Evolutionary conservation across 2,329 filamentous ascomycete genomes (phyloP).

Genomic region (Fusarium sp.): DNA sequence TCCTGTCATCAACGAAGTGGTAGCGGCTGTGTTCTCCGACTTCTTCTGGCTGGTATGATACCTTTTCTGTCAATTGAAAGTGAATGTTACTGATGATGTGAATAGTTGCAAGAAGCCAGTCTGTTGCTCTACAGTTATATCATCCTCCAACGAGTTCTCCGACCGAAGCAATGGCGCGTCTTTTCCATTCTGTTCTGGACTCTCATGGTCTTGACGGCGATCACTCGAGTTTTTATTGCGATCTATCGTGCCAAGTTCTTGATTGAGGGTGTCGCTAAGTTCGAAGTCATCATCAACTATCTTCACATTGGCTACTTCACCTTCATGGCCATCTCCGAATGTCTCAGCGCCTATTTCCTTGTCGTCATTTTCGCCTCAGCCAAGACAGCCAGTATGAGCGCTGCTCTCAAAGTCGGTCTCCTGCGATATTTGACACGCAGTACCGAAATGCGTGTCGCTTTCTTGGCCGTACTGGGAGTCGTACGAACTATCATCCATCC

Average conservation of each 20-base stretch:
- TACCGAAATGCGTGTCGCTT: conserved; percentile 53
- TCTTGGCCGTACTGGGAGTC: conserved; percentile 51
- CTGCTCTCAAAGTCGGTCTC: conserved; percentile 46
- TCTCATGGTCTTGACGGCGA: conserved; percentile 61
- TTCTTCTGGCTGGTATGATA: conserved; percentile 52
- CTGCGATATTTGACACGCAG: conserved; percentile 52
- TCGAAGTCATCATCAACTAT: conserved; percentile 46
- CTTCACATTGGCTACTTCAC: conserved; percentile 56
- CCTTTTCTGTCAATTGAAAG: fast-evolving
- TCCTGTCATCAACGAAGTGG: conserved; percentile 40
- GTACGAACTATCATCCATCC: conserved; percentile 54
- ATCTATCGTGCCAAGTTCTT: conserved; percentile 47
- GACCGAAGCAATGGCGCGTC: conserved; percentile 51
- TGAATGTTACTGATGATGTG: fast-evolving
- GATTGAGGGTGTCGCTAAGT: conserved; percentile 38
- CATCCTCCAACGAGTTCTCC: conserved; percentile 62
- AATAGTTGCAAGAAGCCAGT: conserved; percentile 55
- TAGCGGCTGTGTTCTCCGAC: conserved; percentile 52
- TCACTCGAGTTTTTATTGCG: conserved; percentile 57
- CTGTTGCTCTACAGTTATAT: conserved; percentile 61
- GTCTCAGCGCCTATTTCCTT: conserved; percentile 52
- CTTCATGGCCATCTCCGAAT: conserved; percentile 53
- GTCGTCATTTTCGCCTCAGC: conserved; percentile 51
- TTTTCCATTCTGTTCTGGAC: conserved; percentile 66
- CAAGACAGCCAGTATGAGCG: conserved; percentile 33